Base-by-base conservation (phyloP, 169 alveolate genomes). In the Cryptosporidium xiaoi region DNA sequence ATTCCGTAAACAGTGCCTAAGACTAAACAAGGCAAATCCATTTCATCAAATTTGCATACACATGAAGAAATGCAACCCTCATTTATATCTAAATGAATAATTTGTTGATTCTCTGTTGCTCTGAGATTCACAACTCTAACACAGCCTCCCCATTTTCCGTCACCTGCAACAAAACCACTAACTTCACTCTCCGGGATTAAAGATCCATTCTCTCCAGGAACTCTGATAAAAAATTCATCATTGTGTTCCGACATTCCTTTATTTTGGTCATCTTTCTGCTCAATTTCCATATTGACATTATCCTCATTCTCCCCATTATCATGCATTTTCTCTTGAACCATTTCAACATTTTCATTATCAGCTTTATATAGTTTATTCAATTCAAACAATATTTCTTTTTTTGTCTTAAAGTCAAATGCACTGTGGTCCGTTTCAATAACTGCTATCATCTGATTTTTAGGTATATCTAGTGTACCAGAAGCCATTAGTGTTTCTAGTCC, bases 101-200 rank as follows among this genome's bases (percentile, higher is more conserved):
- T 92, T 50, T 94, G 97, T 44, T 95, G 50, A 8, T 98, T 95
- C 64, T 92, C 90, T 46, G 92, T 92, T 69, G 77, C 91, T 60
- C 92, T 90, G 29, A 96, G 96, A 83, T 94, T 93, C 27, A 95
- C 93, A 58, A 96, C 91, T 62, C 98, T 92, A 51, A 97, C 90
- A 82, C 98, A 97, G 55, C 97, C 93, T 27, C 98, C 98, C 99
- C 99, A 96, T 85, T 94, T 97, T 29, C 98, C 99, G 20, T 82
- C 87, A 3, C 98, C 98, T 2, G 98, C 98, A 71, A 94, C 93
- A 83, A 93, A 94, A 65, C 97, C 93, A 7, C 97, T 96, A n/a
- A 93, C 90, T 66, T 93, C 83, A 66, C 94, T 90, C 56, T 84
- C 66, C 55, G 91, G 90, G 8, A 91, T 82, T 51, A 84, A 83